Evolutionary conservation across 148 eudicot species (phyloP).

Genomic region (Diospyros lotus): DNA sequence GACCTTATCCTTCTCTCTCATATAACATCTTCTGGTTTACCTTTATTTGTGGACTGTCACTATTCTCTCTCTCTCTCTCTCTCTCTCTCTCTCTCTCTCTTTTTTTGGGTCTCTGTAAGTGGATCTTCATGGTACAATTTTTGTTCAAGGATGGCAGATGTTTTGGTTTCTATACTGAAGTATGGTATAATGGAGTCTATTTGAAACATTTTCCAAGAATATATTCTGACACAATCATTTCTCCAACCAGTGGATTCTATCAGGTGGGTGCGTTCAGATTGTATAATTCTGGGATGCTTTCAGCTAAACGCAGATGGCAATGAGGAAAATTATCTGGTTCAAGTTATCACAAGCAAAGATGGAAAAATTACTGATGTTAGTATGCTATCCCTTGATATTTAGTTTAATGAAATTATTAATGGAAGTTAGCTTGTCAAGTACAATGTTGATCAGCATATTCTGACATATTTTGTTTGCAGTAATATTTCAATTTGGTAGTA

Average conservation of each 20-base stretch:
- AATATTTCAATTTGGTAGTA: not conserved
- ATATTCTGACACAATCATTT: conserved; percentile 4
- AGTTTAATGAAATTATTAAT: not conserved
- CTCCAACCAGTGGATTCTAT: conserved; percentile 62
- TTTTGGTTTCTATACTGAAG: not conserved
- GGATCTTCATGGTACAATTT: not conserved
- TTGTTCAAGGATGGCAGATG: not conserved
- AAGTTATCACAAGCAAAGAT: conserved; percentile 59
- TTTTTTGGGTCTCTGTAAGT: not conserved
- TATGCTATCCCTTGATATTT: conserved; percentile 13
- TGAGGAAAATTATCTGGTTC: conserved; percentile 74
- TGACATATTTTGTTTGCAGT: not conserved
- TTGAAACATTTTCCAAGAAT: not conserved
- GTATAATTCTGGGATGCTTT: conserved; percentile 72
- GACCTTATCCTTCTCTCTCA: too few relatives aligned
- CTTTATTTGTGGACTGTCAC: too few relatives aligned
- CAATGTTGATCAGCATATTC: not conserved
- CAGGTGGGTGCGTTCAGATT: conserved; percentile 85
- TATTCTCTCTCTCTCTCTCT: too few relatives aligned
- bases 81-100: too few relatives aligned
- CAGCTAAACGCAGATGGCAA: conserved; percentile 45
- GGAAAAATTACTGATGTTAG: conserved; percentile 57
- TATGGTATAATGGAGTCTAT: not conserved
- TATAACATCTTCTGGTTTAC: too few relatives aligned
- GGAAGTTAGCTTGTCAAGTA: not conserved